Evolutionary conservation across 2,329 filamentous ascomycete genomes (phyloP), one percentile per base, ranked within the genome.

Genomic region (Aspergillus quadrilineatus): DNA sequence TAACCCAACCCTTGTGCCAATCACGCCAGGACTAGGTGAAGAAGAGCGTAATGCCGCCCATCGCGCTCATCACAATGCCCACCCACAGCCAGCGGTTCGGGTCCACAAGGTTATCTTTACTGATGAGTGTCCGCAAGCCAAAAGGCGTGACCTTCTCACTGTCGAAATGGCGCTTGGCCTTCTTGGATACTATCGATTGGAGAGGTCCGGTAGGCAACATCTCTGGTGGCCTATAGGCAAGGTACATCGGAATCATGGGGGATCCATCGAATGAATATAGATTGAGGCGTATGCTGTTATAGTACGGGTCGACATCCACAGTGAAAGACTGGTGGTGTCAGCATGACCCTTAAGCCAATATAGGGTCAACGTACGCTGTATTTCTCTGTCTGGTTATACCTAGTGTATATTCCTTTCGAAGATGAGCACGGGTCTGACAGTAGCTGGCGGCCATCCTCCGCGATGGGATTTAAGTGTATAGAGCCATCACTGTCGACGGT

Each of bases 171-270:
- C 74, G 69, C 65, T 76, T 77, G n/a, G 57, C 64, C 55, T 70
- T 73, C 17, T 65, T 64, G 6, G 69, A 3, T 75, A 75, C 65
- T 1, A 73, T 76, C 0, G 86, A 84, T 65, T 89, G 86, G 58
- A 90, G 76, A 0, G 85, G 88, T 9, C 79, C 77, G 3, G 87
- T 89, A 1, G 87, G 87, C 5, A 89, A 81, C 86, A 90, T 90
- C 66, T 85, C 75, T 0, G 87, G 86, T 4, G 85, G 82, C 10
- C 73, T 79, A 67, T 81, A 84, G 60, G 80, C 82, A 45, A 88
- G 79, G 71, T 87, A 90, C 78, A 90, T 80, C 9, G 87, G 87
- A 62, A 86, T 82, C 73, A 89, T 75, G 9, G 85, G 86, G 1
- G 83, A 73, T 56, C 87, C 87, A 67, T 89, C 84, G 64, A 81